Conservation (phyloP, 495 filamentous ascomycete genomes). For the Penicillium coprophilum region DNA sequence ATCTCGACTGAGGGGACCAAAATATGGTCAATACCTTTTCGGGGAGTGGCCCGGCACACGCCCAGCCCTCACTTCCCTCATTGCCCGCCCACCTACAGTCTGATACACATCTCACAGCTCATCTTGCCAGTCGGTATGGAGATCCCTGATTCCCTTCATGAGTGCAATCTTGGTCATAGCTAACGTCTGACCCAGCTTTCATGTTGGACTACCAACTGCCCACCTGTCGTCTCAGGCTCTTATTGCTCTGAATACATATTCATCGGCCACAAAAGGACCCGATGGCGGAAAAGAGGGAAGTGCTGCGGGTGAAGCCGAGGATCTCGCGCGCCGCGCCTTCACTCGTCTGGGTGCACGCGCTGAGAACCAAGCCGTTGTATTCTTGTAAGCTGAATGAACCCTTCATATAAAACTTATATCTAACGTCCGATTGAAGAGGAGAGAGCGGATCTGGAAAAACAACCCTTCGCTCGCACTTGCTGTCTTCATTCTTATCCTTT, state of each 20-base stretch:
- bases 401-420: neutral
- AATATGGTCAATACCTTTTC: conserved; percentile 42
- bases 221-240: conserved; percentile 87
- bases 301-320: conserved; percentile 83
- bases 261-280: conserved; percentile 78
- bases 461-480: conserved; percentile 82
- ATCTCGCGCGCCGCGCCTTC: conserved; percentile 80
- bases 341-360: conserved; percentile 81
- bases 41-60: conserved; percentile 58
- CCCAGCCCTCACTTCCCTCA: conserved; percentile 85
- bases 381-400: conserved; percentile 65
- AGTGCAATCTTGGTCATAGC: conserved; percentile 3
- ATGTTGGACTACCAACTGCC: conserved; percentile 82
- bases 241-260: conserved; percentile 90
- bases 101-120: conserved; percentile 92
- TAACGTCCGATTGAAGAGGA: conserved; percentile 55
- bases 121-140: conserved; percentile 79
- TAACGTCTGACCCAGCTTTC: conserved; percentile 56
- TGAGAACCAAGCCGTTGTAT: conserved; percentile 90
- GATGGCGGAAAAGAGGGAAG: conserved; percentile 85
- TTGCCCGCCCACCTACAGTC: conserved; percentile 91
- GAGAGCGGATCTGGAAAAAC: conserved; percentile 96
- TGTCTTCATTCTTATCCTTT: conserved; percentile 79
- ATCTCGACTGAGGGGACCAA: conserved; percentile 23
- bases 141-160: neutral